Conservation (phyloP, 2,329 filamentous ascomycete species). For the Colletotrichum australisinense region DNA sequence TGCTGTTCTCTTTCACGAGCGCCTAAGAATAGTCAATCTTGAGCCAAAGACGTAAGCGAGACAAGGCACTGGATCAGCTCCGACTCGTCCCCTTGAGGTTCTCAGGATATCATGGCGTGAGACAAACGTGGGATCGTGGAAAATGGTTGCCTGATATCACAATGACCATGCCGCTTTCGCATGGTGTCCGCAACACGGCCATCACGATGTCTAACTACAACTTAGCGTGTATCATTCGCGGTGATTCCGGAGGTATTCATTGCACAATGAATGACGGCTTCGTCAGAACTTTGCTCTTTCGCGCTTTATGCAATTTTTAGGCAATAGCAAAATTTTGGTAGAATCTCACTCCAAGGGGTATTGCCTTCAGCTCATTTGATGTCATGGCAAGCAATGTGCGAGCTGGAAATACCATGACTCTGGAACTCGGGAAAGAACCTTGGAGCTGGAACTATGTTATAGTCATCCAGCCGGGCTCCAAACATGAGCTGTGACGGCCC, state of each 20-base stretch:
- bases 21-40: neutral
- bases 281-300: neutral
- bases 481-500: neutral
- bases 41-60: neutral
- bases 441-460: neutral
- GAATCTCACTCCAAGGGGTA: neutral
- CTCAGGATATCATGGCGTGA: neutral
- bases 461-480: slow-evolving; percentile 1
- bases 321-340: neutral
- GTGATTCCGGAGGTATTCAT: neutral
- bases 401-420: neutral
- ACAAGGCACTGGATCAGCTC: neutral
- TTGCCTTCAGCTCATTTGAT: neutral
- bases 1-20: too few relatives aligned
- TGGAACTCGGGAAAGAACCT: neutral
- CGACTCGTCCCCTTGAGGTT: neutral
- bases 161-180: neutral
- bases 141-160: neutral
- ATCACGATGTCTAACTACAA: neutral
- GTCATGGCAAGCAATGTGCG: neutral
- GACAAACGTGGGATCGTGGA: neutral
- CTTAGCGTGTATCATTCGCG: neutral
- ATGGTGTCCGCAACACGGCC: neutral
- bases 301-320: neutral
- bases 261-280: neutral